Conservation (phyloP, 192 early-diverging fungal genomes). For the Gaertneriomyces sp. region DNA sequence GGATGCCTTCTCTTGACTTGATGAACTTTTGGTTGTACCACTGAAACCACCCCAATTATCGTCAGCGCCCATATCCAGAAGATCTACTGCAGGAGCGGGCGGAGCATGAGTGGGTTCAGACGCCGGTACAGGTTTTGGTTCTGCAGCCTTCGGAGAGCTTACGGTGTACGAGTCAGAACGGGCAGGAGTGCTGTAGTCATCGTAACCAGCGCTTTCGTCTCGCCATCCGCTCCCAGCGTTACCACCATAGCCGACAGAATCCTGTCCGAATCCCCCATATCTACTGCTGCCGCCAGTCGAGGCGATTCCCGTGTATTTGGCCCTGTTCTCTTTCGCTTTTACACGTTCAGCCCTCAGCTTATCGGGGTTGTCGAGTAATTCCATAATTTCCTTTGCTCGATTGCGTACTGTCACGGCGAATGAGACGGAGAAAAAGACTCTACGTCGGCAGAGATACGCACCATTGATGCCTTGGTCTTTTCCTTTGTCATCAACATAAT, state of each 20-base stretch:
- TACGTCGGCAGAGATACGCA: constrained; percentile 33
- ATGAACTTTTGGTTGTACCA: constrained; percentile 16
- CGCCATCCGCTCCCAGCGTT: constrained; percentile 48
- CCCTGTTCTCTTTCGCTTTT: constrained; percentile 83
- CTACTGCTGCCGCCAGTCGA: constrained; percentile 10
- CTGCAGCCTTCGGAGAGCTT: constrained; percentile 19
- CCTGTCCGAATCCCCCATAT: constrained; percentile 33
- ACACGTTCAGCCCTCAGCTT: constrained; percentile 80
- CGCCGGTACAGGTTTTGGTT: constrained; percentile 28
- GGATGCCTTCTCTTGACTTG: not conserved
- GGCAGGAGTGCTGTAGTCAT: not conserved
- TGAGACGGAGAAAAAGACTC: not conserved
- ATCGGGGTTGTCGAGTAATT: constrained; percentile 74
- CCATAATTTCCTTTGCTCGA: constrained; percentile 85
- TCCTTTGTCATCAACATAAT: constrained; percentile 85
- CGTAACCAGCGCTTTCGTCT: not conserved
- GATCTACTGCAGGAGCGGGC: constrained; percentile 37
- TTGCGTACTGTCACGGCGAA: constrained; percentile 60
- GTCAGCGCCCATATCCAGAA: constrained; percentile 67
- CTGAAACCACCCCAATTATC: constrained; percentile 84
- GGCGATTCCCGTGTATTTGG: constrained; percentile 81
- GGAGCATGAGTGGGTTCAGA: constrained; percentile 22
- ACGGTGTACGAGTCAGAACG: constrained; percentile 6
- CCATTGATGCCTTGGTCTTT: constrained; percentile 98
- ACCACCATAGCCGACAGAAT: constrained; percentile 30